Base-by-base conservation (phyloP, 208 protist genomes). In the Strigomonas culicis region DNA sequence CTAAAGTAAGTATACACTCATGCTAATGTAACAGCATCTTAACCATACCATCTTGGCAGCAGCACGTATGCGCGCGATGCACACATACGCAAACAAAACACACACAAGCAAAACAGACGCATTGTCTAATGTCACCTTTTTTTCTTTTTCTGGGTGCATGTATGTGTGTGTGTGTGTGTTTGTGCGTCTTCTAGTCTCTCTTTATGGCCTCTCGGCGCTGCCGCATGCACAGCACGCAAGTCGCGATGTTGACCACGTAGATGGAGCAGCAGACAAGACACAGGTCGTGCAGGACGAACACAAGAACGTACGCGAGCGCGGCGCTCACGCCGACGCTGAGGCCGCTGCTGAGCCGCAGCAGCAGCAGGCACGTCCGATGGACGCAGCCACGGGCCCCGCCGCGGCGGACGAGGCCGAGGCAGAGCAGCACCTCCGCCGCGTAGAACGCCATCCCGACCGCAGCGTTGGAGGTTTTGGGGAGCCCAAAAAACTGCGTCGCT, bases 161-260 rank as follows among this genome's bases (percentile, higher is more conserved):
- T 53, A 50, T 70, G 30, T 70, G 31, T 63, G 52, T 32, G 59
- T 70, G 21, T 51, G 8, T 63, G 57, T 62, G 32, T 59, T 8
- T 44, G 25, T 44, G 10, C 31, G 15, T 25, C 11, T 46, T 39
- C 28, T 19, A 24, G 2, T 52, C 8, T 27, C 13, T 57, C 1
- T 31, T 50, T 31, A 32, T 17, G 1, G 1, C 51, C 21, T 28
- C 44, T 55, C 41, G 43, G 6, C 46, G 63, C 11, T n/a, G 19
- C 49, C 19, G 34, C 49, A 6, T 69, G 60, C 17, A 59, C 15
- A 80, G 24, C 32, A 68, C 49, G 51, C 63, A 77, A 3, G 77
- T 77, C 4, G 66, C 32, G 41, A 88, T 53, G 58, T 92, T 92
- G 25, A 92, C 82, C n/a, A 88, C 70, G 66, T 92, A 92, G n/a